Evolutionary conservation across 805 yeast genomes (phyloP).

Genomic region (Cyberlindnera samutprakarnensis): DNA sequence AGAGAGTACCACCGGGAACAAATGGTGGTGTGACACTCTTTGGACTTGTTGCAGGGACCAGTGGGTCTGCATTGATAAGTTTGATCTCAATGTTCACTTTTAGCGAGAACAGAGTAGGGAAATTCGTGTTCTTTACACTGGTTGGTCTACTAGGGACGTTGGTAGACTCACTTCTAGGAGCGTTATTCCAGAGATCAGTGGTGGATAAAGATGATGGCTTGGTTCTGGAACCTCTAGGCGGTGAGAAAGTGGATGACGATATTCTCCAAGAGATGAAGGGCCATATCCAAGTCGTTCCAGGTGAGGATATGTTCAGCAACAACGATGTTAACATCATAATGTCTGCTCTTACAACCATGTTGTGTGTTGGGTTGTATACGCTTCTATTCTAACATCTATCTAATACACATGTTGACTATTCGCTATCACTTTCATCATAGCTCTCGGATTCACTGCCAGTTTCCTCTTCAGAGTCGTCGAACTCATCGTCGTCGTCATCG

Average conservation of each 20-base stretch:
- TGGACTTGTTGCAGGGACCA: constrained; percentile 29
- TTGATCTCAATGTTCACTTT: constrained; percentile 21
- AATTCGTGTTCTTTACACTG: constrained; percentile 22
- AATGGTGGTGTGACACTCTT: constrained; percentile 36
- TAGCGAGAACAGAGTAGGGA: constrained; percentile 8
- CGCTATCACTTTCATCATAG: background rate
- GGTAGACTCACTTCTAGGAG: constrained; percentile 36
- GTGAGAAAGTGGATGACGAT: constrained; percentile 26
- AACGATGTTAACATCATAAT: constrained; percentile 32
- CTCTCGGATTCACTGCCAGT: constrained; percentile 5
- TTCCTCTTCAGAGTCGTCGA: constrained; percentile 14
- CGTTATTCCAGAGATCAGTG: constrained; percentile 30
- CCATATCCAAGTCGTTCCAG: constrained; percentile 23
- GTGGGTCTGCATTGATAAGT: constrained; percentile 30
- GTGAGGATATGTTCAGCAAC: constrained; percentile 30
- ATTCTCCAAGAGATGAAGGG: constrained; percentile 11
- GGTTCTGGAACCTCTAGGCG: constrained; percentile 25
- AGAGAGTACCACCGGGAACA: constrained; percentile 37
- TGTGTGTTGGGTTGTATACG: constrained; percentile 22
- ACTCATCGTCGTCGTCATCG: constrained; percentile 18
- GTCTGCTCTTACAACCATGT: constrained; percentile 24
- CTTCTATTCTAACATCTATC: constrained; percentile 1
- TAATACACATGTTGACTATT: constrained; percentile 4
- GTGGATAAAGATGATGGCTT: constrained; percentile 24
- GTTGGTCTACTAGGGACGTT: constrained; percentile 32